These are phyloP conservation scores for Talaromyces sp. DNA, from an alignment of 2,329 filamentous ascomycete genomes.

Conservation along the genomic window DNA sequence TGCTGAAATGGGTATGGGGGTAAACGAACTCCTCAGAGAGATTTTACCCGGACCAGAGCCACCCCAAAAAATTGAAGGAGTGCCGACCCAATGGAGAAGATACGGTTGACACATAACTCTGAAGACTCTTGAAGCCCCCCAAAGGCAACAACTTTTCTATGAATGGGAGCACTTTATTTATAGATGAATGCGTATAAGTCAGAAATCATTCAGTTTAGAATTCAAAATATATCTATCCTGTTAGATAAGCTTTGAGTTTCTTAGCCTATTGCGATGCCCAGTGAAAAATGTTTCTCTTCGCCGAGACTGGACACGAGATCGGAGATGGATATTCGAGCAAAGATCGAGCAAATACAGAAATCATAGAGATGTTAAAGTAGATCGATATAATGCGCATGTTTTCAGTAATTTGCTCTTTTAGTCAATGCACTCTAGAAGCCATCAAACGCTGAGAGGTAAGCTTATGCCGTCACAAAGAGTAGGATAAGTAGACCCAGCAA, in stretches of 20 bases:
- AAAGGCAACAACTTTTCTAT: neutral
- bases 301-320: neutral
- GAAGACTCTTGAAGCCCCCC: neutral
- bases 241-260: neutral
- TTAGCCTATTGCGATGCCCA: neutral
- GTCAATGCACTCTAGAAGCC: neutral
- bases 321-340: too few species aligned
- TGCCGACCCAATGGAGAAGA: slow-evolving; percentile 14
- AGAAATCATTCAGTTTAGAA: neutral
- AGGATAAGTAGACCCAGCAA: neutral
- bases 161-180: neutral
- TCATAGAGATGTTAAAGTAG: too few species aligned
- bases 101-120: neutral
- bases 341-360: too few species aligned
- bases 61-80: neutral
- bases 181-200: neutral
- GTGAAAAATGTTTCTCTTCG: neutral
- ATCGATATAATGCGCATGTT: neutral
- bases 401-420: neutral
- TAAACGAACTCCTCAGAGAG: slow-evolving; percentile 16
- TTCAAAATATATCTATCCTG: neutral
- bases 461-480: neutral
- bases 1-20: slow-evolving; percentile 10
- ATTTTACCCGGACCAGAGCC: slow-evolving; percentile 12
- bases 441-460: too few species aligned